Percentiles rank a stretch among this genome's conserved stretches.
Evolutionary conservation across 2,329 filamentous ascomycete genomes (phyloP).

Genomic region (Ophiocordyceps robertsii): DNA sequence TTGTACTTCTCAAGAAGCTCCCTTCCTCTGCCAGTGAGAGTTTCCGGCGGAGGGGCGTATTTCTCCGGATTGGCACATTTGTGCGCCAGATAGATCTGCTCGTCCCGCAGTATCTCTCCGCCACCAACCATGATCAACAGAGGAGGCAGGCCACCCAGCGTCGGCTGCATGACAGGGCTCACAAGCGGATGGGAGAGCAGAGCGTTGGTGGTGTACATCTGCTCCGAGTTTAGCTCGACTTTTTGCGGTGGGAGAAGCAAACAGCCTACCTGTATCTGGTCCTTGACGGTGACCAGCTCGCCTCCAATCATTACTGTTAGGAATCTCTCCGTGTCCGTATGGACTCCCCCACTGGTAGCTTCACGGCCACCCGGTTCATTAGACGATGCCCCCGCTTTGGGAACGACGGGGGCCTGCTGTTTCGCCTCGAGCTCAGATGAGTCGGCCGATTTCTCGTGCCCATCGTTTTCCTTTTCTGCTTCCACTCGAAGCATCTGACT

Average conservation of each 20-base stretch:
- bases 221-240: constrained; percentile 8
- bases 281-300: constrained; percentile 58
- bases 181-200: constrained; percentile 78
- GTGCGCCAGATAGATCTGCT: constrained; percentile 90
- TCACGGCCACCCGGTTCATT: constrained; percentile 5
- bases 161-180: constrained; percentile 77
- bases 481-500: constrained; percentile 39
- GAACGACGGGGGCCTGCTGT: constrained; percentile 19
- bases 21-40: constrained; percentile 49
- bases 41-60: constrained; percentile 56
- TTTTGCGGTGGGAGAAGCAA: background rate
- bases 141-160: constrained; percentile 79
- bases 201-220: constrained; percentile 70
- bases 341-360: constrained; percentile 14
- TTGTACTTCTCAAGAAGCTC: constrained; percentile 51
- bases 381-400: constrained; percentile 7
- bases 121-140: constrained; percentile 78
- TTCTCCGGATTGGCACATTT: constrained; percentile 75
- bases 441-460: constrained; percentile 8
- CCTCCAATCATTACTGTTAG: constrained; percentile 61
- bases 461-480: constrained; percentile 23
- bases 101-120: constrained; percentile 79
- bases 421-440: constrained; percentile 14
- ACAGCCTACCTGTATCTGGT: constrained; percentile 69
- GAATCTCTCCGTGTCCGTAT: constrained; percentile 16